Percentiles rank a stretch among this genome's conserved stretches.
phyloP scores from a whole-genome alignment of 2,329 filamentous ascomycete species.

The Xylaria sp. region DNA sequence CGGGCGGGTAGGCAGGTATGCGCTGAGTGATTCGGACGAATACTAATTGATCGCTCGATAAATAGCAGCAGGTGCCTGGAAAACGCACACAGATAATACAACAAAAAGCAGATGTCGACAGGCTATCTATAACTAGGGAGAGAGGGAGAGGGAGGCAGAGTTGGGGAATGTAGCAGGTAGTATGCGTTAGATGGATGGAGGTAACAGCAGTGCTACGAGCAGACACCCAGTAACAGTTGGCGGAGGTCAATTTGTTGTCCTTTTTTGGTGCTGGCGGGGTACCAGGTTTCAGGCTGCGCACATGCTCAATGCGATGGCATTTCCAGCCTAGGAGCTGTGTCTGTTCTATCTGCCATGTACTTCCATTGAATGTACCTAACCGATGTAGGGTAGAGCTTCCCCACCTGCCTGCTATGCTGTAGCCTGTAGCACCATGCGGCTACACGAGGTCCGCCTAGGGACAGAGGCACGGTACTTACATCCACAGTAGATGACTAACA shows the following conservation, averaged over 20 bases:
- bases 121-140: no score
- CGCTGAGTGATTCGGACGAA: neutral
- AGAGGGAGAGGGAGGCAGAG: neutral
- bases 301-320: constrained; percentile 29
- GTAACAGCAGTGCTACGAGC: neutral
- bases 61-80: neutral
- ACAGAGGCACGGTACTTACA: no score
- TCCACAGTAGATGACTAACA: no score
- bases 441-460: constrained; percentile 16
- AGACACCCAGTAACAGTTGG: neutral
- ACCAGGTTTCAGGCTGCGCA: constrained; percentile 23
- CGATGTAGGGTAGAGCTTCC: neutral
- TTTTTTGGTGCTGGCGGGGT: constrained; percentile 27
- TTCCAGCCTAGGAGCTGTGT: no score
- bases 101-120: no score
- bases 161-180: neutral
- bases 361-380: no score
- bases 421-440: constrained; percentile 19
- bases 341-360: no score
- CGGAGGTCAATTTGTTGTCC: neutral
- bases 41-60: neutral
- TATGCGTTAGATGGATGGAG: no score
- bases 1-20: neutral
- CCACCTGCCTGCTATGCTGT: constrained; percentile 11
- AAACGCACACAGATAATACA: neutral